phyloP scores from a whole-genome alignment of 2,329 filamentous ascomycete genomes.

The Pseudogymnoascus sp. region DNA sequence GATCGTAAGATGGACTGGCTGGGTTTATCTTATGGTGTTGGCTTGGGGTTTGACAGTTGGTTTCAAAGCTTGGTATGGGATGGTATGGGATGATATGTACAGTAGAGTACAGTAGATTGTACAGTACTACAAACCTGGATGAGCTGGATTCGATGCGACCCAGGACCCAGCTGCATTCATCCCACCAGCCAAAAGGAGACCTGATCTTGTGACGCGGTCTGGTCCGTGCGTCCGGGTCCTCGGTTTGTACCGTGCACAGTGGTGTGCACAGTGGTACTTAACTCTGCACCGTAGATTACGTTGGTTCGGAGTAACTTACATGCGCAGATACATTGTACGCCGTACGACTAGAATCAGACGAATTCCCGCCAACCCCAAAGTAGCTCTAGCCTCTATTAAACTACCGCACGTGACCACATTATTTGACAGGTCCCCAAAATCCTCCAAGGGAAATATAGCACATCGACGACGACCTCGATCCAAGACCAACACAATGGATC shows the following conservation, averaged over 20 bases:
- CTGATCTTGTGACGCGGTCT: conserved; percentile 5
- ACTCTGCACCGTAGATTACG: background rate
- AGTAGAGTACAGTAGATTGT: background rate
- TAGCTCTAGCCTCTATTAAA: background rate
- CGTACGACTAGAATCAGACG: background rate
- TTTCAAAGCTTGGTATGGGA: background rate
- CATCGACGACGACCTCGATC: conserved; percentile 7
- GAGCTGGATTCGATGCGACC: background rate
- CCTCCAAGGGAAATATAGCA: conserved; percentile 7
- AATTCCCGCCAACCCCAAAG: background rate
- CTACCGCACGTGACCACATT: background rate
- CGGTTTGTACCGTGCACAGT: background rate
- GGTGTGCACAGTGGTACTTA: background rate
- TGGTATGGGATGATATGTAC: background rate
- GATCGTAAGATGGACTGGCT: background rate
- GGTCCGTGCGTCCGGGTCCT: background rate
- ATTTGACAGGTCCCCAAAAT: conserved; percentile 8
- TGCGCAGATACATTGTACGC: background rate
- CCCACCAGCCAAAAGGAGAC: conserved; percentile 3
- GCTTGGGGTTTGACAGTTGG: background rate
- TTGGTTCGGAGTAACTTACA: background rate
- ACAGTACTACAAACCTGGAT: background rate
- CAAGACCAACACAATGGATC: conserved; percentile 22
- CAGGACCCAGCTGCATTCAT: background rate
- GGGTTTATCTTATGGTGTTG: background rate